Evolutionary conservation across 441 rosid genomes (phyloP).

Genomic region (Gossypium armourianum): DNA sequence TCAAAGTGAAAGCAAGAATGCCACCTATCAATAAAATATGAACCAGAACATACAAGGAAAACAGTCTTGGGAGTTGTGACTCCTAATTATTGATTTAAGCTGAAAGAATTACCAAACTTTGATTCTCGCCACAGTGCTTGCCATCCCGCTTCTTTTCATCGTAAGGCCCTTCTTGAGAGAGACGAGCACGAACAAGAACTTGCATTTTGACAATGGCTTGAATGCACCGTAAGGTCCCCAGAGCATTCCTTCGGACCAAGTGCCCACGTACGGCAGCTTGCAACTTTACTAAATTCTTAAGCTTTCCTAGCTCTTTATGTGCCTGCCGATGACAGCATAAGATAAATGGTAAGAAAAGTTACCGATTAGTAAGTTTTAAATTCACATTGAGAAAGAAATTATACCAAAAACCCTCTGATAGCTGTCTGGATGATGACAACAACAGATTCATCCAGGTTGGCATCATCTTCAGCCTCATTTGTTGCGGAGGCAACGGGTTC

Average conservation of each 20-base stretch:
- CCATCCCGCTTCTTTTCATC: constrained; percentile 1
- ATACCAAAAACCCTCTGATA: constrained; percentile 17
- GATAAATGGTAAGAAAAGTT: constrained; percentile 14
- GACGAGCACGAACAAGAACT: constrained; percentile 56
- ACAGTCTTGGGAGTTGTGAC: background rate
- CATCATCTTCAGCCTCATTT: background rate
- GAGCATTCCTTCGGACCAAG: constrained; percentile 72
- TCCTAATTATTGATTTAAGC: background rate
- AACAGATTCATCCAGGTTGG: constrained; percentile 12
- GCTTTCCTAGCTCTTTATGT: constrained; percentile 48
- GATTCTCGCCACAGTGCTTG: background rate
- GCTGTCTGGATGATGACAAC: constrained; percentile 17
- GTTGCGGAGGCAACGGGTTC: background rate
- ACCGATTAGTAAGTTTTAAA: background rate
- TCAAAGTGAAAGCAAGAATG: background rate
- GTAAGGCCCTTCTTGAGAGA: constrained; percentile 23
- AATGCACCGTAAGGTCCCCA: constrained; percentile 68
- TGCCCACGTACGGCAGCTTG: constrained; percentile 90
- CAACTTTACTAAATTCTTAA: constrained; percentile 59
- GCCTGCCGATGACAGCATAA: constrained; percentile 35
- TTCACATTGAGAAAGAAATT: background rate
- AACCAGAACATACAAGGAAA: background rate
- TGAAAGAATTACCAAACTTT: constrained; percentile 8
- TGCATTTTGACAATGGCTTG: constrained; percentile 90
- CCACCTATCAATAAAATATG: background rate